Base-by-base conservation (phyloP, 768 basidiomycete species). In the Amyloporia xantha region DNA sequence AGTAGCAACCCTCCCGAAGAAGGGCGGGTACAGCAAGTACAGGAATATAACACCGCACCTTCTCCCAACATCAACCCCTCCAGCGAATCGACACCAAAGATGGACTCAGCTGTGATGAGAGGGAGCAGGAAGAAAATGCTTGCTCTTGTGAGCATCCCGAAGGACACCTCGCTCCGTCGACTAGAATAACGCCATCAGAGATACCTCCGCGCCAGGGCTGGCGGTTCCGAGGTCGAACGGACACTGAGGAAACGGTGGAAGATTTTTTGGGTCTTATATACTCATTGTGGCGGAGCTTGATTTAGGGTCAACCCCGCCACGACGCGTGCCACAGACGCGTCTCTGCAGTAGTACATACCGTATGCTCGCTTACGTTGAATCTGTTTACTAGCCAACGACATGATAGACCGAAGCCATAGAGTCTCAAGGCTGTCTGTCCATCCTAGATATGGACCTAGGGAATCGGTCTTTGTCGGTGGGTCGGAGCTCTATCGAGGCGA, bases 41-140 rank as follows among this genome's bases (percentile, higher is more conserved):
- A 83, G 82, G 80, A 84, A 87, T 86, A 87, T 87, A 77, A 84
- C 79, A 80, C 79, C 74, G 71, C 76, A 57, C 62, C 52, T 55
- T 64, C 62, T 54, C 61, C 65, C 64, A 62, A 62, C 68, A 67
- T 73, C 71, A 64, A 73, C 72, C 72, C 62, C 69, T 61, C 66
- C 55, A 59, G 60, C 74, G 71, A 78, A 68, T 81, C 81, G 62
- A 83, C 78, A 70, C 78, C 72, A 56, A 28, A 62, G 64, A 70
- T 53, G 72, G 74, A 80, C 74, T 74, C 72, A 71, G 68, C 68
- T 54, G 54, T 54, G 56, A 51, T 48, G 60, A 65, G 61, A 65
- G 60, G 67, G 67, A 68, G 59, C 69, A 61, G 58, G 67, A 60
- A 57, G 57, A 52, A 60, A 51, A 56, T 56, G 61, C 68, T 75